Conservation (phyloP, 345 rosid species). For the Leavenworthia alabamica region DNA sequence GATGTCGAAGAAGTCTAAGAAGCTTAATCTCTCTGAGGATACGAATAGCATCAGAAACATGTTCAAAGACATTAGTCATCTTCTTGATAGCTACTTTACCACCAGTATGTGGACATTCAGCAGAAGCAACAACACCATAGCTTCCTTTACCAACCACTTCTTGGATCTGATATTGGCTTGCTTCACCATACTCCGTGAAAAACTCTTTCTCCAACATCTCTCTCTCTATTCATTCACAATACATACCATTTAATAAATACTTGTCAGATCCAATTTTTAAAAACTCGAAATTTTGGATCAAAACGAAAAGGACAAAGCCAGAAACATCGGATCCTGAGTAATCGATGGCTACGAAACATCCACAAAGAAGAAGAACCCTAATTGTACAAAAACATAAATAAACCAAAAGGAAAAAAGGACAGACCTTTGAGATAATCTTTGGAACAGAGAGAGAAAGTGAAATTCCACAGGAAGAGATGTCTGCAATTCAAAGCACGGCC, state of each 20-base stretch:
- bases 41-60: slow-evolving; percentile 86
- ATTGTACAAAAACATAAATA: background rate
- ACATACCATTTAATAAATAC: no score
- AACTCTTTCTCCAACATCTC: slow-evolving; percentile 88
- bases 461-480: slow-evolving; percentile 19
- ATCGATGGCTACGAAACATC: background rate
- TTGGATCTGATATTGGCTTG: slow-evolving; percentile 84
- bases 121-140: slow-evolving; percentile 96
- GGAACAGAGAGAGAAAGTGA: slow-evolving; percentile 4
- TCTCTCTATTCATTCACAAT: no score
- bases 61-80: slow-evolving; percentile 88
- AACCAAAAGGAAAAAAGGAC: background rate
- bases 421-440: slow-evolving; percentile 9
- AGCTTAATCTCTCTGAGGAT: slow-evolving; percentile 95
- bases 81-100: slow-evolving; percentile 94
- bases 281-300: background rate
- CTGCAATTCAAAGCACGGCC: slow-evolving; percentile 7
- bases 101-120: slow-evolving; percentile 83
- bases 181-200: slow-evolving; percentile 95
- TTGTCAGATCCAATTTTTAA: background rate
- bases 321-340: background rate
- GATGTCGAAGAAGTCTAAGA: slow-evolving; percentile 73
- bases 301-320: background rate
- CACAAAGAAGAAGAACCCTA: slow-evolving; percentile 15
- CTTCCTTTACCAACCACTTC: slow-evolving; percentile 98